Conservation (phyloP, 306 rosid species). For the Acacia melanoxylon region DNA sequence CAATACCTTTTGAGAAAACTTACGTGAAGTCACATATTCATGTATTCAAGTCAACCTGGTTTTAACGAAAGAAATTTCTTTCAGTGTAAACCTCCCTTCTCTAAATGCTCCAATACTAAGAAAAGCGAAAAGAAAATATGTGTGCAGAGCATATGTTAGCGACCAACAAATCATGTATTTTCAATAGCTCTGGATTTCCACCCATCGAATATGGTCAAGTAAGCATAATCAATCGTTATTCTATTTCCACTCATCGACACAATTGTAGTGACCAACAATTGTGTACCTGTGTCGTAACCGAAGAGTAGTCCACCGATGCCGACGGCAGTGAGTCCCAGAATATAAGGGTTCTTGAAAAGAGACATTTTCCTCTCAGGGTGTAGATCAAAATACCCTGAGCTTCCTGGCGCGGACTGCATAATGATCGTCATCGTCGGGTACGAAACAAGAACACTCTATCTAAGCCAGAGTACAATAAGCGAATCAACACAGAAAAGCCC, state of each 20-base stretch:
- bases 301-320: constrained; percentile 48
- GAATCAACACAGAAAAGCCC: neutral
- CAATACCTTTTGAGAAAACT: neutral
- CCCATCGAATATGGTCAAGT: neutral
- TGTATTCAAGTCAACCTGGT: neutral
- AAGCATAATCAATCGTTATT: neutral
- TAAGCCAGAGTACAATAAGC: neutral
- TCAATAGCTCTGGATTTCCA: neutral
- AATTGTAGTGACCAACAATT: neutral
- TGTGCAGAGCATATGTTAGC: neutral
- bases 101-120: neutral
- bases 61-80: neutral
- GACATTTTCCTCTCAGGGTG: constrained; percentile 43
- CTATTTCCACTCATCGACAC: too few species aligned
- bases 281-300: constrained; percentile 41
- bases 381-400: constrained; percentile 38
- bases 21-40: neutral
- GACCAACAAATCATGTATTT: neutral
- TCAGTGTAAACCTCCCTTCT: neutral
- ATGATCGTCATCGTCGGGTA: neutral
- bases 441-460: constrained; percentile 1
- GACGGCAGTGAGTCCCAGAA: constrained; percentile 40
- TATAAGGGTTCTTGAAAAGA: constrained; percentile 35
- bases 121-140: neutral
- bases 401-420: constrained; percentile 37